Percentiles rank a stretch among this genome's conserved stretches.
These are phyloP conservation scores for Aspergillus fischeri DNA, from an alignment of 2,329 filamentous ascomycete species.

Conservation along the genomic window DNA sequence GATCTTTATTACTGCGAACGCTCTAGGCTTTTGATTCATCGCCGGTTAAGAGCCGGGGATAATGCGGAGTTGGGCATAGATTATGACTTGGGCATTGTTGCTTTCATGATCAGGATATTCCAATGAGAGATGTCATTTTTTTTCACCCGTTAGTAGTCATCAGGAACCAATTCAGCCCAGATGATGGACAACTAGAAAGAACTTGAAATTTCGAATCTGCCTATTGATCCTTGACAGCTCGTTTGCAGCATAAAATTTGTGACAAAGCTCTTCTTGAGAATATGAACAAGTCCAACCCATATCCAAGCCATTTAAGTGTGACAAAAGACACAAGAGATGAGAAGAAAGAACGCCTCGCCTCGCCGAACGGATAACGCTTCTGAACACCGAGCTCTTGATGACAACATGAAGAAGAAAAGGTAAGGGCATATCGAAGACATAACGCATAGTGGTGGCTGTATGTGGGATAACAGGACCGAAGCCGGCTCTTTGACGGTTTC, in stretches of 20 bases:
- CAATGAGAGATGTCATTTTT: conserved; percentile 7
- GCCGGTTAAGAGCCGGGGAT: neutral
- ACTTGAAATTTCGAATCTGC: neutral
- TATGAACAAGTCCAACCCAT: neutral
- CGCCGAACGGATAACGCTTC: conserved; percentile 23
- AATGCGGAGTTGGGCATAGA: neutral
- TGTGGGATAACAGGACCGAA: neutral
- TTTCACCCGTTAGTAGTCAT: neutral
- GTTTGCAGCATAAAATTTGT: neutral
- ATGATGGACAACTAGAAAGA: neutral
- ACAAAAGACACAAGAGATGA: conserved; percentile 9
- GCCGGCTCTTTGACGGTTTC: neutral
- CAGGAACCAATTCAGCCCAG: neutral
- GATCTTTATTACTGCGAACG: neutral
- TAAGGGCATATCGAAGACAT: neutral
- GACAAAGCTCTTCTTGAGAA: neutral
- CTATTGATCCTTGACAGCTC: neutral
- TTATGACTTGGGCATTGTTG: conserved; percentile 1
- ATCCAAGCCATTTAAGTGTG: neutral
- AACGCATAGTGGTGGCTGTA: neutral
- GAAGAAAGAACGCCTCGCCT: conserved; percentile 19
- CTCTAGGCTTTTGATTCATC: neutral
- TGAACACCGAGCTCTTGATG: conserved; percentile 25
- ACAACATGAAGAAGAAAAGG: conserved; percentile 5
- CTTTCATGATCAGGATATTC: conserved; percentile 9